Conservation (phyloP, 805 yeast genomes). For the Nakazawaea laoshanensis region DNA sequence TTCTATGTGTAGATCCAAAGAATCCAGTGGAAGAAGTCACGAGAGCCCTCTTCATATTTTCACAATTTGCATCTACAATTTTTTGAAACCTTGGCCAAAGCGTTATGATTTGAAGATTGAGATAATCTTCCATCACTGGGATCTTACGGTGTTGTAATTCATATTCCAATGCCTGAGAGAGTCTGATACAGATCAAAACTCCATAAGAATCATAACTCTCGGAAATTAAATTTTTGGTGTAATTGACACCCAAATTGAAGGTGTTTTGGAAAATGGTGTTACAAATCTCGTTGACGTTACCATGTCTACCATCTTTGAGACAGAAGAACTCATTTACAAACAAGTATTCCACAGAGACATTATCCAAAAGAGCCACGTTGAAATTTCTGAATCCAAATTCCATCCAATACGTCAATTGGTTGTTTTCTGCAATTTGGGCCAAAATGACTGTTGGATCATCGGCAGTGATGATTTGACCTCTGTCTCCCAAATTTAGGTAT, state of each 20-base stretch:
- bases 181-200: conserved; percentile 61
- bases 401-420: conserved; percentile 54
- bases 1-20: conserved; percentile 15
- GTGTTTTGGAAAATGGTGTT: conserved; percentile 44
- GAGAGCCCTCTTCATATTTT: conserved; percentile 48
- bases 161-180: conserved; percentile 56
- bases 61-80: conserved; percentile 71
- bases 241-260: conserved; percentile 38
- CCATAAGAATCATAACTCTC: conserved; percentile 69
- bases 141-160: conserved; percentile 62
- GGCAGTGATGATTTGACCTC: conserved; percentile 49
- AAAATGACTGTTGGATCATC: conserved; percentile 61
- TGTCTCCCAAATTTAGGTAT: conserved; percentile 47
- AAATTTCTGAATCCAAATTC: conserved; percentile 71
- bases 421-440: conserved; percentile 79
- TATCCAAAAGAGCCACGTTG: conserved; percentile 66
- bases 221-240: conserved; percentile 31
- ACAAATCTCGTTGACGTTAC: conserved; percentile 37
- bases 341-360: conserved; percentile 66
- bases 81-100: conserved; percentile 86
- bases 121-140: conserved; percentile 64
- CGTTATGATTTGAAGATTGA: conserved; percentile 52
- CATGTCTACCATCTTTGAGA: conserved; percentile 31
- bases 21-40: conserved; percentile 23
- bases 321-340: conserved; percentile 68